Conservation (phyloP, 1,284 basidiomycete genomes). For the Rhodotorula sp. region DNA sequence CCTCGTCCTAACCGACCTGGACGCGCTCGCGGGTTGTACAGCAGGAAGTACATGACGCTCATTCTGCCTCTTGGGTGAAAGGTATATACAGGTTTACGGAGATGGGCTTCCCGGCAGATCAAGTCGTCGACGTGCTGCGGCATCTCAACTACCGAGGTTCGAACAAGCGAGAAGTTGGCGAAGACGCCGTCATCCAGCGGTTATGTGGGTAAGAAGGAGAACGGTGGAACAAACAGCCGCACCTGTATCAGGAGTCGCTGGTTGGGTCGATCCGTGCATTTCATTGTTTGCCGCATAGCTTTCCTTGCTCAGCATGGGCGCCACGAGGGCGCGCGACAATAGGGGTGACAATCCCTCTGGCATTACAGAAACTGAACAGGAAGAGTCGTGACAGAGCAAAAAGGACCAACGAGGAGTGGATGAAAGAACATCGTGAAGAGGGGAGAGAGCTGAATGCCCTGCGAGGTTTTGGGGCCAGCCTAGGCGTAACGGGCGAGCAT, state of each 20-base stretch:
- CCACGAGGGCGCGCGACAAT: too few species aligned
- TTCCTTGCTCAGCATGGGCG: too few species aligned
- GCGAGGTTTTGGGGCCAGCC: background rate
- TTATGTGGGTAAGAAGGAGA: conserved; percentile 49
- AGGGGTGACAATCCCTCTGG: too few species aligned
- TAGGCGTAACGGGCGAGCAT: conserved; percentile 28
- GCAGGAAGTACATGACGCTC: background rate
- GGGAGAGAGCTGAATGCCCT: background rate
- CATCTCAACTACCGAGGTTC: conserved; percentile 86
- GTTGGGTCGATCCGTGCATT: too few species aligned
- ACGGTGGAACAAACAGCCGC: too few species aligned
- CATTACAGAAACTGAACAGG: background rate
- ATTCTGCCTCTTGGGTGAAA: too few species aligned
- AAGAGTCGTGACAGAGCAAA: background rate
- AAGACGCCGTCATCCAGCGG: conserved; percentile 63
- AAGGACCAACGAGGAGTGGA: background rate
- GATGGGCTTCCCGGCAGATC: conserved; percentile 29
- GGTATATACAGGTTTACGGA: background rate
- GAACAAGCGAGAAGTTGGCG: conserved; percentile 62
- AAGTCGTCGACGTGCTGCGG: conserved; percentile 59
- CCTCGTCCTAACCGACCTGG: background rate
- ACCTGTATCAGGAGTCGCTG: too few species aligned
- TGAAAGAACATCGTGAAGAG: background rate
- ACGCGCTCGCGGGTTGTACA: too few species aligned
- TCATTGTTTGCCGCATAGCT: too few species aligned